Evolutionary conservation across 2,329 filamentous ascomycete species (phyloP).

Genomic region (Scopulariopsis brevicaulis): DNA sequence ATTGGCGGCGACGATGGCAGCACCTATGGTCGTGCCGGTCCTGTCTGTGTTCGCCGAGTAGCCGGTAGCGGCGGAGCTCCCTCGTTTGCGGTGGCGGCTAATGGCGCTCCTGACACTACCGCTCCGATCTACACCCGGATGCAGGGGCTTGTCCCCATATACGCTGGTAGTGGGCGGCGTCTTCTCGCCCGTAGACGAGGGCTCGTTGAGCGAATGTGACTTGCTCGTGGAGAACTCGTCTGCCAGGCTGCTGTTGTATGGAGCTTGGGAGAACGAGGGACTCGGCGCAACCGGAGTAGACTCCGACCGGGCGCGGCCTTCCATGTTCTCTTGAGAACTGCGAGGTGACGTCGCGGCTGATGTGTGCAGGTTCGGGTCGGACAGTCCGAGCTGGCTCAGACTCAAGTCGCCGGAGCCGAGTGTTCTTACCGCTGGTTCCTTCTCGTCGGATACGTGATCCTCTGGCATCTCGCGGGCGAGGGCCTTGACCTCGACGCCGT

Average conservation of each 20-base stretch:
- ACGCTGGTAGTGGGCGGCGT: conserved; percentile 39
- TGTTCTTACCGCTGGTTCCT: conserved; percentile 74
- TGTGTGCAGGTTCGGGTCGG: conserved; percentile 29
- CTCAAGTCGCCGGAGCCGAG: conserved; percentile 82
- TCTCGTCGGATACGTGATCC: conserved; percentile 34
- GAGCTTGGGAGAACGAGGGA: conserved; percentile 13
- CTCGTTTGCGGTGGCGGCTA: conserved; percentile 59
- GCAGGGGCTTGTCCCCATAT: not conserved
- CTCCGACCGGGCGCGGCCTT: conserved; percentile 39
- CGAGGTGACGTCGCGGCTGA: not conserved
- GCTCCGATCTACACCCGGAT: conserved; percentile 46
- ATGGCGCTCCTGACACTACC: conserved; percentile 56
- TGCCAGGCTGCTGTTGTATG: conserved; percentile 12
- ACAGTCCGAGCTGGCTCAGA: conserved; percentile 76
- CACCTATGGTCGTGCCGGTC: conserved; percentile 56
- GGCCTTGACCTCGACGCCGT: conserved; percentile 28
- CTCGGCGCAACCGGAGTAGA: conserved; percentile 42
- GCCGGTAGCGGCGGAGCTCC: conserved; percentile 56
- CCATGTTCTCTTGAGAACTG: not conserved
- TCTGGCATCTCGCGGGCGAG: conserved; percentile 24
- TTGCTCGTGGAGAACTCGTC: conserved; percentile 19
- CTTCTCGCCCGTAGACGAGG: conserved; percentile 32
- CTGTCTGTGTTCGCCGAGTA: conserved; percentile 29
- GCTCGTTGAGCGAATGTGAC: conserved; percentile 40
- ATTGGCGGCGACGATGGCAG: conserved; percentile 60